These are phyloP conservation scores for Candida ipomoeae DNA, from an alignment of 805 yeast species.

Conservation along the genomic window DNA sequence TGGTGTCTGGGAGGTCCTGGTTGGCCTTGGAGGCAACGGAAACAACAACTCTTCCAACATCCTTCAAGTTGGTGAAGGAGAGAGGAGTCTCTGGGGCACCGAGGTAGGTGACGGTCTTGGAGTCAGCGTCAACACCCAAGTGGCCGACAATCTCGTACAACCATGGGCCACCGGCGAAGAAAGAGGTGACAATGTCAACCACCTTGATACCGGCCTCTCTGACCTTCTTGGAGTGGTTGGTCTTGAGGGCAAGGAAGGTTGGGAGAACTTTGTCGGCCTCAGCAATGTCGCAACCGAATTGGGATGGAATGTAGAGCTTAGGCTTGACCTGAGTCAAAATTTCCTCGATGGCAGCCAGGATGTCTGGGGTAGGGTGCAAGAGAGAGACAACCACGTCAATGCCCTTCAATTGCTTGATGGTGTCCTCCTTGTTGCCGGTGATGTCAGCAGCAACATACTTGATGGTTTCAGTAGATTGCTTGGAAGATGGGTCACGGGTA, in stretches of 20 bases:
- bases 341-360: slow-evolving; percentile 33
- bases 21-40: slow-evolving; percentile 32
- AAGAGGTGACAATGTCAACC: slow-evolving; percentile 39
- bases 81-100: slow-evolving; percentile 37
- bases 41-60: slow-evolving; percentile 45
- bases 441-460: slow-evolving; percentile 37
- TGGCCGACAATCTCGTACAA: slow-evolving; percentile 31
- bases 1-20: slow-evolving; percentile 36
- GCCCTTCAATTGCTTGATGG: slow-evolving; percentile 37
- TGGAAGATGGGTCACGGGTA: slow-evolving; percentile 41
- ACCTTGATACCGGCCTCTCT: slow-evolving; percentile 45
- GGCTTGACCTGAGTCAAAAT: slow-evolving; percentile 41
- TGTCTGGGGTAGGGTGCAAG: slow-evolving; percentile 27
- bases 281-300: slow-evolving; percentile 49
- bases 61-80: slow-evolving; percentile 21
- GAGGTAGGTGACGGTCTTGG: slow-evolving; percentile 33
- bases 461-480: slow-evolving; percentile 30
- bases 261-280: slow-evolving; percentile 28
- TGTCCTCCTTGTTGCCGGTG: slow-evolving; percentile 20
- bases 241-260: slow-evolving; percentile 31
- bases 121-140: slow-evolving; percentile 32
- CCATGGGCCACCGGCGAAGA: slow-evolving; percentile 35
- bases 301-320: slow-evolving; percentile 55
- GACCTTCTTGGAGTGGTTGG: slow-evolving; percentile 33
- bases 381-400: slow-evolving; percentile 51